A percentile compares a stretch with the other conserved stretches of the same genome.
Evolutionary conservation across 1,139 yeast species (phyloP).

Genomic region (Pichia sp.): DNA sequence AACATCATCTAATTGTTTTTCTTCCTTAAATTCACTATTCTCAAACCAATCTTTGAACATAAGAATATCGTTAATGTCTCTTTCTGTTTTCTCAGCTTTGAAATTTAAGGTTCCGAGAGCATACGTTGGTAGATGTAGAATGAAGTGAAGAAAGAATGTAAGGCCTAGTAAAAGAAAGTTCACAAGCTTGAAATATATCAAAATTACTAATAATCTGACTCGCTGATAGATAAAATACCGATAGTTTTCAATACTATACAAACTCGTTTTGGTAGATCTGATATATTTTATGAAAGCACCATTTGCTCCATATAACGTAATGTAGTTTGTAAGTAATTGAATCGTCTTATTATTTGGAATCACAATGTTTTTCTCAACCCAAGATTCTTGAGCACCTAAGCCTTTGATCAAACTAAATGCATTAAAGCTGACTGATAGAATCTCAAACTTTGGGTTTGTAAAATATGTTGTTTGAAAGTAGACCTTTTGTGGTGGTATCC

Average conservation of each 20-base stretch:
- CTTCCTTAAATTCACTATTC: not conserved
- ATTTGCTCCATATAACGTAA: slow-evolving; percentile 22
- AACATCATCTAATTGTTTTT: not conserved
- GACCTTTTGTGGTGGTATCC: slow-evolving; percentile 20
- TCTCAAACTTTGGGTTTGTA: slow-evolving; percentile 19
- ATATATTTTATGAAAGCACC: too few relatives aligned
- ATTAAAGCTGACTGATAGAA: slow-evolving; percentile 12
- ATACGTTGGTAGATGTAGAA: slow-evolving; percentile 10
- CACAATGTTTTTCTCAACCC: slow-evolving; percentile 1
- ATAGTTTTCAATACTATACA: too few relatives aligned
- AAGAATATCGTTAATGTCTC: not conserved
- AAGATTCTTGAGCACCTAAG: slow-evolving; percentile 1
- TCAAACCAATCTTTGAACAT: slow-evolving; percentile 5
- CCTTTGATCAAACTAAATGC: not conserved
- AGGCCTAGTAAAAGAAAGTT: slow-evolving; percentile 14
- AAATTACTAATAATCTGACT: slow-evolving; percentile 10
- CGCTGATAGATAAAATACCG: slow-evolving; percentile 16
- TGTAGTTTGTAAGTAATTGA: slow-evolving; percentile 21
- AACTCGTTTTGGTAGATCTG: too few relatives aligned
- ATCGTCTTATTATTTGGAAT: slow-evolving; percentile 12
- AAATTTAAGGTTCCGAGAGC: slow-evolving; percentile 1
- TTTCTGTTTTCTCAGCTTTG: not conserved
- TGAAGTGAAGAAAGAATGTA: slow-evolving; percentile 3
- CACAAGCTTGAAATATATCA: slow-evolving; percentile 17
- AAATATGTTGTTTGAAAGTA: slow-evolving; percentile 22